Percentiles rank a stretch among this genome's conserved stretches.
phyloP scores from a whole-genome alignment of 345 rosid genomes.

The Passiflora organensis region DNA sequence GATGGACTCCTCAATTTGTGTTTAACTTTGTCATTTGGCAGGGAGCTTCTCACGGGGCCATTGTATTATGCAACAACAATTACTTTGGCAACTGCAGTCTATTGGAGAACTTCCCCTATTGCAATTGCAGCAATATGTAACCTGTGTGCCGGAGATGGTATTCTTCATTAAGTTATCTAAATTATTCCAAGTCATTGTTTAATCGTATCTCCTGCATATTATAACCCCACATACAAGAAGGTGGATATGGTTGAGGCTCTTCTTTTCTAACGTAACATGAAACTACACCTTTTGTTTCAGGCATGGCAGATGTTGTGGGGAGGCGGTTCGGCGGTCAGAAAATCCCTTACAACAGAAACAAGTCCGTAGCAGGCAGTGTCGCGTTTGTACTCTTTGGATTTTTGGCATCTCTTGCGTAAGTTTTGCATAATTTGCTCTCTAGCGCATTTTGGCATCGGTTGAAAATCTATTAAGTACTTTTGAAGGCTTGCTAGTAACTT shows the following conservation, averaged over 20 bases:
- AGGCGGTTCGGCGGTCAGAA: constrained; percentile 62
- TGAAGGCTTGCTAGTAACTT: constrained; percentile 6
- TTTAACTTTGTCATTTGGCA: constrained; percentile 31
- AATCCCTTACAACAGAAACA: constrained; percentile 73
- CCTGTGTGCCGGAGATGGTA: constrained; percentile 99
- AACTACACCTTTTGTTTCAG: constrained; percentile 27
- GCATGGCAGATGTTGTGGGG: constrained; percentile 86
- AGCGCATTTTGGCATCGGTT: neutral
- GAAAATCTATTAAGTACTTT: neutral
- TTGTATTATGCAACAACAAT: constrained; percentile 63
- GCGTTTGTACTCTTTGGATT: constrained; percentile 77
- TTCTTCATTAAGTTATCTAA: constrained; percentile 3
- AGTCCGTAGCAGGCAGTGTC: constrained; percentile 75
- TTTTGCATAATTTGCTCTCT: neutral
- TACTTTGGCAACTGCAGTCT: constrained; percentile 50
- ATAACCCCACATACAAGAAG: neutral
- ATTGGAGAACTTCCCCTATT: constrained; percentile 79
- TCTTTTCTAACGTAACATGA: neutral
- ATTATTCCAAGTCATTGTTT: neutral
- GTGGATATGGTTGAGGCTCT: neutral
- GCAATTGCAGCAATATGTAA: constrained; percentile 79
- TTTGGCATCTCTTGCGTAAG: constrained; percentile 58
- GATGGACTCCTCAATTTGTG: constrained; percentile 10
- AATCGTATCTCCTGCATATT: neutral
- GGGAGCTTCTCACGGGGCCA: constrained; percentile 96